Percentiles rank a stretch among this genome's conserved stretches.
Evolutionary conservation across 2,329 filamentous ascomycete species (phyloP).

Genomic region (Paracoccidioides brasiliensis): DNA sequence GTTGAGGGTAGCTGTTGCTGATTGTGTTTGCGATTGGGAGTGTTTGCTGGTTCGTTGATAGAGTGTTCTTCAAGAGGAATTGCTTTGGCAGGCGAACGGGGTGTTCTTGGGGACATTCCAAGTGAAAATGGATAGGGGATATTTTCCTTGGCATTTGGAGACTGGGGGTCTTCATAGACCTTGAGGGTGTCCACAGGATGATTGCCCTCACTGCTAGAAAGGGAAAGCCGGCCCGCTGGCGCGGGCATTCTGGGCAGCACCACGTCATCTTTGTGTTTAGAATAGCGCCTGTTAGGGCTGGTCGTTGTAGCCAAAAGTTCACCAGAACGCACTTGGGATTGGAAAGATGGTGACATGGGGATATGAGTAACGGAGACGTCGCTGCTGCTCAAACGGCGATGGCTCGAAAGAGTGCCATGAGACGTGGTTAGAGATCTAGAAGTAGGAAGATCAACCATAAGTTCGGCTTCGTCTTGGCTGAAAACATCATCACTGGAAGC

Average conservation of each 20-base stretch:
- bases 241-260: slow-evolving; percentile 3
- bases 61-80: slow-evolving; percentile 28
- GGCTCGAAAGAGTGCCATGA: slow-evolving; percentile 2
- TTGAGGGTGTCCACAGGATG: slow-evolving; percentile 20
- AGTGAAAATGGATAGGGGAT: slow-evolving; percentile 9
- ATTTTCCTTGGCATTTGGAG: slow-evolving; percentile 17
- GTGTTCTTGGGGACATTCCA: slow-evolving; percentile 11
- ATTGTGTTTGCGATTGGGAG: slow-evolving; percentile 16
- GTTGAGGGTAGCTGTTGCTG: slow-evolving; percentile 10
- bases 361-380: slow-evolving; percentile 8
- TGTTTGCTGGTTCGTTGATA: slow-evolving; percentile 22
- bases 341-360: slow-evolving; percentile 6
- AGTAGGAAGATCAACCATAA: neutral
- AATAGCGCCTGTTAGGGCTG: slow-evolving; percentile 6
- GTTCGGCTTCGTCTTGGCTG: neutral
- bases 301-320: slow-evolving; percentile 5
- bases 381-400: slow-evolving; percentile 4
- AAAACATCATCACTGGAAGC: neutral
- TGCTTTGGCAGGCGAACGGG: slow-evolving; percentile 15
- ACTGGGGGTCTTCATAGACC: slow-evolving; percentile 42
- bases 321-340: slow-evolving; percentile 6
- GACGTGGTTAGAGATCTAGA: neutral
- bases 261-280: slow-evolving; percentile 5
- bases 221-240: slow-evolving; percentile 5
- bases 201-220: slow-evolving; percentile 22